Base-by-base conservation (phyloP, 768 basidiomycete genomes). In the Cystobasidium ongulense region DNA sequence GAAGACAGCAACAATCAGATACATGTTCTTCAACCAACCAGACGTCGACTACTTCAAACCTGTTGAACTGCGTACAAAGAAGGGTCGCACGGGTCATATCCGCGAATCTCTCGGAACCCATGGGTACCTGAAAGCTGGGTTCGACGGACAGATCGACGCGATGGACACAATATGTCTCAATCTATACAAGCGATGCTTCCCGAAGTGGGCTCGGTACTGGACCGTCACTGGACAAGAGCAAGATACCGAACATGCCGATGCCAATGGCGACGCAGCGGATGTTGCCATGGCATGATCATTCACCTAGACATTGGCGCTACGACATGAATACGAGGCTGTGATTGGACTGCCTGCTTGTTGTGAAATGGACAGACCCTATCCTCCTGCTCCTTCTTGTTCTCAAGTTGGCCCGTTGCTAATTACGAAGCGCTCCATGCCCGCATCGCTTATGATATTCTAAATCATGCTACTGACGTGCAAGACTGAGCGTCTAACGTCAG, bases 141-240 rank as follows among this genome's bases (percentile, higher is more conserved):
- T 80, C 59, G 93, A 96, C 79, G 91, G 90, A 17, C 91, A 90
- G 25, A 88, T 97, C 77, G 89, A 86, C 79, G 92, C 93, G 83
- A 95, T 96, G 92, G 96, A 98, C 77, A 95, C 92, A 18, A 86
- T 97, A 71, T 96, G 93, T 81, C 89, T 98, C 89, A 88, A 88
- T 54, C 80, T 99, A 72, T 97, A 99, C 83, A 99, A 98, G 82
- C 85, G 96, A 50, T 88, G 93, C 72, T 97, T 87, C 82, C 95
- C 95, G 11, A 90, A 88, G 80, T 97, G 92, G 89, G 84, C 87
- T 61, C 83, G 25, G 15, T 23, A 70, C 31, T 62, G 46, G 74
- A 23, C 27, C 25, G 57, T 23, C 25, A n/a, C 29, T 54, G 27
- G 52, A 33, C 5, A 36, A 10, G 57, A 18, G 8, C 27, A 4